phyloP scores from a whole-genome alignment of 2,329 filamentous ascomycete genomes.

The Colletotrichum camelliae region DNA sequence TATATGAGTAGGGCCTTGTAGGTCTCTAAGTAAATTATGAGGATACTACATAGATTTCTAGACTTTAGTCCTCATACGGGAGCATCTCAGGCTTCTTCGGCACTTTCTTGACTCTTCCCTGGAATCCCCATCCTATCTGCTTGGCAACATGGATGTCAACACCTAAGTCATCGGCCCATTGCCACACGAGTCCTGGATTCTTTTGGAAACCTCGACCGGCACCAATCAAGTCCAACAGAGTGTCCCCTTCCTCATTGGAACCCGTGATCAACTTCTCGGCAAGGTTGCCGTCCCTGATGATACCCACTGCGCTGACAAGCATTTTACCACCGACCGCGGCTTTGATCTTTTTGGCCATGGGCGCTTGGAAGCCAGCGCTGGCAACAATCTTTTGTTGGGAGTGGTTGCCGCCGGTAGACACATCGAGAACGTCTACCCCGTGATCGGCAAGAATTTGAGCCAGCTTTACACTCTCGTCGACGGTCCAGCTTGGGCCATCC shows the following conservation, averaged over 20 bases:
- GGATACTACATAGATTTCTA: not conserved
- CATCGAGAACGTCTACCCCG: conserved; percentile 78
- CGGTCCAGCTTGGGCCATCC: conserved; percentile 68
- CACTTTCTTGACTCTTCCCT: conserved; percentile 34
- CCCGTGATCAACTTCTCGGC: conserved; percentile 40
- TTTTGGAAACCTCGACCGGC: conserved; percentile 62
- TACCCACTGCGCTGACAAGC: conserved; percentile 52
- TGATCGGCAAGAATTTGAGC: conserved; percentile 66
- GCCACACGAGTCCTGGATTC: conserved; percentile 61
- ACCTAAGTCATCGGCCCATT: conserved; percentile 59
- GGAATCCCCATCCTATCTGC: conserved; percentile 63
- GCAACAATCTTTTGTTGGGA: conserved; percentile 59
- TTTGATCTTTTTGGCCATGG: conserved; percentile 74
- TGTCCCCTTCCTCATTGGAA: not conserved
- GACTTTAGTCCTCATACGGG: not conserved
- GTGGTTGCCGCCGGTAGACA: conserved; percentile 72
- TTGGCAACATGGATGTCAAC: conserved; percentile 51
- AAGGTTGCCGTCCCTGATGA: conserved; percentile 47
- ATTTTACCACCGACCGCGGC: conserved; percentile 68
- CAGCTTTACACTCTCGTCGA: conserved; percentile 68
- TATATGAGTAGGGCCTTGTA: not conserved
- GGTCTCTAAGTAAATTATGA: not conserved
- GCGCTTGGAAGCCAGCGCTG: conserved; percentile 73
- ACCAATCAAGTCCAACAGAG: conserved; percentile 50
- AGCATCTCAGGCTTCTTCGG: not conserved